phyloP scores from a whole-genome alignment of 2,329 filamentous ascomycete species.

The Colletotrichum zoysiae region DNA sequence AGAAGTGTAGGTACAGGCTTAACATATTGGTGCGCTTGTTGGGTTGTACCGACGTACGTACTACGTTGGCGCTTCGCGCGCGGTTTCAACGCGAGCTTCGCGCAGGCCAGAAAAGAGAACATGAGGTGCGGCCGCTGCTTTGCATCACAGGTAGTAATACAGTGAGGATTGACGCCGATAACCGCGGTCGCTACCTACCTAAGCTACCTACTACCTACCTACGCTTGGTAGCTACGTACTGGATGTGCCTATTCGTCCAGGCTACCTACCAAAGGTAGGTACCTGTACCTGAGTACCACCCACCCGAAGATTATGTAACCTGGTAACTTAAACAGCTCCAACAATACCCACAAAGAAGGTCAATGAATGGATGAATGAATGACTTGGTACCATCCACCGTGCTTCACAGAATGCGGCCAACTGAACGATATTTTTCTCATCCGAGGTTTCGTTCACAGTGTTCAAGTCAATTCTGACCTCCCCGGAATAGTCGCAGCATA shows the following conservation, averaged over 20 bases:
- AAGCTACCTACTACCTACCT: no score
- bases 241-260: neutral
- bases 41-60: neutral
- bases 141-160: neutral
- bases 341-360: neutral
- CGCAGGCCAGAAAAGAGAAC: neutral
- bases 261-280: no score
- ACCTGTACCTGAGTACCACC: neutral
- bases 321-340: neutral
- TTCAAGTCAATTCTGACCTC: neutral
- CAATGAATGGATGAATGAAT: neutral
- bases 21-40: neutral
- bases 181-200: neutral
- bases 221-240: no score
- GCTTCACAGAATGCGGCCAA: neutral
- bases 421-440: neutral
- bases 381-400: neutral
- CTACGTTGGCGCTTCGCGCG: constrained; percentile 11
- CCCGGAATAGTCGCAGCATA: neutral
- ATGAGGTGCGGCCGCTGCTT: neutral
- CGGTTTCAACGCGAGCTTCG: neutral
- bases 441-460: neutral
- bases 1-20: neutral
- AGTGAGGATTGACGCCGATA: neutral
- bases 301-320: constrained; percentile 1